These are phyloP conservation scores for Boehmeria nivea DNA, from an alignment of 306 rosid genomes.

Conservation along the genomic window DNA sequence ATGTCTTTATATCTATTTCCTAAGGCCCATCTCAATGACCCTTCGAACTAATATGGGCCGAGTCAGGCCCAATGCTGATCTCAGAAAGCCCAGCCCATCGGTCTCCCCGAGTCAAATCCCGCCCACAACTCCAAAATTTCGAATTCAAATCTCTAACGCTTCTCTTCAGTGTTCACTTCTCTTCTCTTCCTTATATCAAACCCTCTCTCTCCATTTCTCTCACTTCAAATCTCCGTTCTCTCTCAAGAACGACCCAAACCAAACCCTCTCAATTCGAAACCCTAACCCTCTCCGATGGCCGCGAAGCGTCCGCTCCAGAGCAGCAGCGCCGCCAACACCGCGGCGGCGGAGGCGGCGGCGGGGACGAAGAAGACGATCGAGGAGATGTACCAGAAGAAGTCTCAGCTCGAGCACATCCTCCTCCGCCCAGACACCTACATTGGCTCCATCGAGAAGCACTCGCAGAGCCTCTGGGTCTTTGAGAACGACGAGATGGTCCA, in stretches of 20 bases:
- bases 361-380: slow-evolving; percentile 51
- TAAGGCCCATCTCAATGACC: neutral
- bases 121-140: slow-evolving; percentile 15
- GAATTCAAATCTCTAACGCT: slow-evolving; percentile 16
- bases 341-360: slow-evolving; percentile 4
- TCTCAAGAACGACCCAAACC: slow-evolving; percentile 6
- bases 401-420: slow-evolving; percentile 92
- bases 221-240: slow-evolving; percentile 2
- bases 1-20: no score
- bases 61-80: no score
- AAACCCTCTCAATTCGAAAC: neutral
- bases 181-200: neutral
- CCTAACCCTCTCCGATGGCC: slow-evolving; percentile 37
- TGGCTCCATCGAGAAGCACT: slow-evolving; percentile 86
- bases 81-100: slow-evolving; percentile 2
- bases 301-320: slow-evolving; percentile 60
- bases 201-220: neutral
- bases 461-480: slow-evolving; percentile 77
- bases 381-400: slow-evolving; percentile 82
- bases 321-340: slow-evolving; percentile 55
- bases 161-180: slow-evolving; percentile 29
- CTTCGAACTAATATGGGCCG: neutral
- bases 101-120: neutral
- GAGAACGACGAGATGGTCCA: slow-evolving; percentile 59
- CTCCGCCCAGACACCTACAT: slow-evolving; percentile 95